Conservation (phyloP, 192 early-diverging fungal genomes). For the Powellomyces hirtus region DNA sequence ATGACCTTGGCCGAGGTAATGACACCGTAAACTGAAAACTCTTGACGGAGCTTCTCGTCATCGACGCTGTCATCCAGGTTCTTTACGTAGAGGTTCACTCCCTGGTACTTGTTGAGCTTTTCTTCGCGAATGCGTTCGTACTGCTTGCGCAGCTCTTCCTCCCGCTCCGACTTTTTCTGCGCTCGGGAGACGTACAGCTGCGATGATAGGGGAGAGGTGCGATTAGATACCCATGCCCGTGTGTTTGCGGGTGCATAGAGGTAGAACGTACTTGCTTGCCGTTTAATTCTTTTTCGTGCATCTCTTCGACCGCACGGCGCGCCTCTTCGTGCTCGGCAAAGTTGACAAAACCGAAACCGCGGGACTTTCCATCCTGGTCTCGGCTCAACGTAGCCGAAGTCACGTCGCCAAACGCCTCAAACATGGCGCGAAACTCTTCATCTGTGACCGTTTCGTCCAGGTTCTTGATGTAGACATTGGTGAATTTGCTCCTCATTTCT, state of each 20-base stretch:
- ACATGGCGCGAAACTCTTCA: constrained; percentile 68
- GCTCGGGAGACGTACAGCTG: constrained; percentile 92
- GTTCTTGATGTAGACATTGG: constrained; percentile 93
- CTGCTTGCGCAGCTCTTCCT: constrained; percentile 88
- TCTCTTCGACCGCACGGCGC: constrained; percentile 10
- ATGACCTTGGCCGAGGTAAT: constrained; percentile 97
- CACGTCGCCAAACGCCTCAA: constrained; percentile 69
- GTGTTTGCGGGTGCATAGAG: too few species aligned
- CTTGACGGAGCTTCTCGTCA: constrained; percentile 91
- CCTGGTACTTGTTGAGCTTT: constrained; percentile 95
- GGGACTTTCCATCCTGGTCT: constrained; percentile 69
- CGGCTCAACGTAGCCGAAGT: constrained; percentile 69
- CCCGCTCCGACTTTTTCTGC: constrained; percentile 95
- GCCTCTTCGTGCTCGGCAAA: constrained; percentile 24
- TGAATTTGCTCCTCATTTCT: constrained; percentile 82
- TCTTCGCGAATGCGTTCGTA: constrained; percentile 91
- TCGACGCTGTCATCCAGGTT: constrained; percentile 94
- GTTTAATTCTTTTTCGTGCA: constrained; percentile 19
- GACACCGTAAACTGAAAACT: constrained; percentile 88
- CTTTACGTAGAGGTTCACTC: constrained; percentile 96
- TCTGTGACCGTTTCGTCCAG: constrained; percentile 68
- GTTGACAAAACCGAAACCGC: constrained; percentile 23
- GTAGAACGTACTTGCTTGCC: too few species aligned
- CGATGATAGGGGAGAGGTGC: too few species aligned
- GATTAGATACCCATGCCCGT: too few species aligned